Base-by-base conservation (phyloP, 2,329 filamentous ascomycete species). In the Aspergillus japonicus region DNA sequence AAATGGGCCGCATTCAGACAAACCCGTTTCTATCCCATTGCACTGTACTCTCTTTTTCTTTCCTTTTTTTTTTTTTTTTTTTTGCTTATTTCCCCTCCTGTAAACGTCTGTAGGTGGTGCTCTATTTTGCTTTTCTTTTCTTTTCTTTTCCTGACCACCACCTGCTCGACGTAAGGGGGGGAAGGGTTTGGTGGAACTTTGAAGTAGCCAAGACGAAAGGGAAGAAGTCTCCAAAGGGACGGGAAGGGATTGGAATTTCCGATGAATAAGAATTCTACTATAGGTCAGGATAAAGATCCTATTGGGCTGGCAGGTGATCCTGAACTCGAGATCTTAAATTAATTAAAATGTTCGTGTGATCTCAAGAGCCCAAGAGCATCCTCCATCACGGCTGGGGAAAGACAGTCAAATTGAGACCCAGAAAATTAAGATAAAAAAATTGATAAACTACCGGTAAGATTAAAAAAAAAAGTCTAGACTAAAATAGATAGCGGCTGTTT, bases 1-100 rank as follows among this genome's bases (percentile, higher is more conserved):
- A 35, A 57, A 62, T 33, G 54, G 56, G 56, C 59, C 49, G 56
- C 58, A 57, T 50, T 56, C 47, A 50, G 47, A 10, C 47, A 50
- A 21, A 50, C 21, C 47, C 50, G 39, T 44, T 19, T 7, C 16
- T 44, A 16, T 44, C n/a, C 33, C 14, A n/a, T 42, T n/a, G 39
- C 39, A 7, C 39, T 16, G 4, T 42, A 5, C 5, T 5, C 19
- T n/a, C 2, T 4, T 16, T n/a, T 42, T 5, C 4, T 8, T 35
- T 35, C 16, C 16, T 35, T 35, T 16, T 14, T 31, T 29, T 54
- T 47, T 31, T 49, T 31, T 49, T 53, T 48, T 19, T 48, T 31
- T 48, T 31, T 21, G 33, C 33, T 35, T 35, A 35, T 16, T 29
- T 29, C 26, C 26, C 26, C 26, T 29, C 26, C 26, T 35, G 33